These are phyloP conservation scores for Ehretia macrophylla DNA, from an alignment of 257 asterid genomes.

Conservation along the genomic window DNA sequence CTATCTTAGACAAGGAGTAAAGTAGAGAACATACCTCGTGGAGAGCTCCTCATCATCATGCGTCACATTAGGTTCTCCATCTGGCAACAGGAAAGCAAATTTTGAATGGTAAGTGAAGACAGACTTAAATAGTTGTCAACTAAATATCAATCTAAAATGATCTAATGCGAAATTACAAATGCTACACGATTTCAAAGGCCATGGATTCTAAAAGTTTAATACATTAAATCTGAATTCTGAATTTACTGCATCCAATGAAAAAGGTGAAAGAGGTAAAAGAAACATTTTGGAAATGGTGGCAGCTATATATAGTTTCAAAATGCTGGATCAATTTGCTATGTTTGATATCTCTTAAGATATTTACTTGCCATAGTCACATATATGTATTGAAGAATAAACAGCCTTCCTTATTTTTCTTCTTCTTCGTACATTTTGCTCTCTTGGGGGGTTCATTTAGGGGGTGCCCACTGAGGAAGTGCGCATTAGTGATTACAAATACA, in stretches of 20 bases:
- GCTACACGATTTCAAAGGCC: too few species aligned
- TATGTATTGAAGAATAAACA: too few species aligned
- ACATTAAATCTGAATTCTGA: too few species aligned
- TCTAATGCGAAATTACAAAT: too few species aligned
- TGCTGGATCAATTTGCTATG: too few species aligned
- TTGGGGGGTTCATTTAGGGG: background rate
- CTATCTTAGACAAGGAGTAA: background rate
- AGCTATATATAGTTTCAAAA: too few species aligned
- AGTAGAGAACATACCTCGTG: constrained; percentile 40
- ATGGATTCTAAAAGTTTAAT: too few species aligned
- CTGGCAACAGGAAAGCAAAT: constrained; percentile 27
- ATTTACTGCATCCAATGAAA: too few species aligned
- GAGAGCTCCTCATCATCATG: constrained; percentile 55
- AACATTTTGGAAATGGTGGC: too few species aligned
- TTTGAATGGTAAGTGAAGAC: background rate
- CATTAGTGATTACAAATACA: background rate
- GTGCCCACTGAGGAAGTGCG: background rate
- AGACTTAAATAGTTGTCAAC: background rate
- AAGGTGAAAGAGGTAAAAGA: too few species aligned
- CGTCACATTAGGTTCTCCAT: constrained; percentile 40
- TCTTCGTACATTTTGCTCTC: background rate
- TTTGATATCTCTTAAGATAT: too few species aligned
- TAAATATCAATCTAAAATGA: constrained; percentile 6
- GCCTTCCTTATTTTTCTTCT: constrained; percentile 1
- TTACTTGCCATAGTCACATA: too few species aligned